Evolutionary conservation across 352 stramenopile species (phyloP).

Genomic region (Pythium myriotylum): DNA sequence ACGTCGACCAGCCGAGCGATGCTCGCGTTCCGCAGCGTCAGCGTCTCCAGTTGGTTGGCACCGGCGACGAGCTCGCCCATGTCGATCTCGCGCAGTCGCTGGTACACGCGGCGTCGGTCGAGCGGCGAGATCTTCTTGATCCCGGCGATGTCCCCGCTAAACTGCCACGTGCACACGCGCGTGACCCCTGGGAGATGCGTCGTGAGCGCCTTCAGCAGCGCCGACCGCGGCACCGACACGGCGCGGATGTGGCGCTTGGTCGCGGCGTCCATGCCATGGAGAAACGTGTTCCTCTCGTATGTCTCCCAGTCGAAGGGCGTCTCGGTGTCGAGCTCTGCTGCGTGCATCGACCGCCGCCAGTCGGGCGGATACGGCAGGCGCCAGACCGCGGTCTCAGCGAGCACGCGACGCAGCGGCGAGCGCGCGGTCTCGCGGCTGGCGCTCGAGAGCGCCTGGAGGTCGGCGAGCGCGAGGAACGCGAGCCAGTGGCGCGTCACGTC

Average conservation of each 20-base stretch:
- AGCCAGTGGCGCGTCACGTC: conserved; percentile 11
- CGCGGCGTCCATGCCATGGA: background rate
- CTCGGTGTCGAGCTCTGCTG: background rate
- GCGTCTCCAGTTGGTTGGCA: background rate
- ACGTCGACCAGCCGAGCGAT: background rate
- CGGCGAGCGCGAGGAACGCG: conserved; percentile 15
- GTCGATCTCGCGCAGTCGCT: conserved; percentile 1
- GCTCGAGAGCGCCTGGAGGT: conserved; percentile 12
- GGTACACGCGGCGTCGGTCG: background rate
- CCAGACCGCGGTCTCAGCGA: conserved; percentile 9
- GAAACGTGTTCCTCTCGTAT: conserved; percentile 1
- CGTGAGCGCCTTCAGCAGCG: background rate
- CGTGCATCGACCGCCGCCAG: background rate
- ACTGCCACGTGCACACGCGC: conserved; percentile 11
- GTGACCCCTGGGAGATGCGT: conserved; percentile 4
- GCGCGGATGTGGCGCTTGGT: background rate
- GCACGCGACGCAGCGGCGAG: background rate
- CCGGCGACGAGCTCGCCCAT: background rate
- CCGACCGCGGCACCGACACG: conserved; percentile 14
- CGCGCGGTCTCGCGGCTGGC: background rate
- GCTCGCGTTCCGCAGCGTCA: conserved; percentile 8
- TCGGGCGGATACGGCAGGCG: conserved; percentile 14
- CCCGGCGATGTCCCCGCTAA: conserved; percentile 10
- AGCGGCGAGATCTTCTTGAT: conserved; percentile 11
- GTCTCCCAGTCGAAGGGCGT: background rate